Evolutionary conservation across 2,329 filamentous ascomycete genomes (phyloP), one percentile per base, ranked within the genome.

Genomic region (Xylariaceae sp.): DNA sequence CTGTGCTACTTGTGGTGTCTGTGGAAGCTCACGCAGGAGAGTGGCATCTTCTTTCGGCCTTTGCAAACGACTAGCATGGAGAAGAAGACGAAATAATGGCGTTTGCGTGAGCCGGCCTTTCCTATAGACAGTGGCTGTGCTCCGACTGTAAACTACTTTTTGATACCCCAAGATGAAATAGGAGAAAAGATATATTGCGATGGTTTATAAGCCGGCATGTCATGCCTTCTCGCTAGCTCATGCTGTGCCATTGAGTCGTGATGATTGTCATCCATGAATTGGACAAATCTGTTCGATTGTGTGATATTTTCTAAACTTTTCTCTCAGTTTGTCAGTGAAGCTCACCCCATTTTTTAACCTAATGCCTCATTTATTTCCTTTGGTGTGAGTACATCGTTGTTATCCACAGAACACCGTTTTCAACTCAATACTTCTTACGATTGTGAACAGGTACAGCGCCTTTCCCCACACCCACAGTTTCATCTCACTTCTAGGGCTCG

Each of bases 1-100:
- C 65, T 94, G 23, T 94, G 88, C 62, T 97, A 96, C 60, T 56
- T 92, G 6, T 98, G 92, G 92, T 96, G 89, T 61, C 63, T 92
- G 46, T 83, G 79, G 74, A 83, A 77, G 39, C 59, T 86, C 36
- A 54, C 78, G 2, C 58, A 67, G 13, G 78, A 83, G 52, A 83
- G 80, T 55, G 74, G 75, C 30, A 52, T 78, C 30, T 41, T 76
- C 9, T 44, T 57, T 3, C 49, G 33, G 38, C 53, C 47, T 55
- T 48, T 42, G 8, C 17, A 38, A n/a, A 46, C 34, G 21, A 32
- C 46, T 5, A 39, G 29, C n/a, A 44, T 40, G 18, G 34, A 35
- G 2, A 58, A 58, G 38, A 33, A 50, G 8, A 58, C 57, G 32
- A 53, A 53, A 33, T 57, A 43, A 52, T n/a, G 9, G 23, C 34